Conservation (phyloP, 2,329 filamentous ascomycete genomes). For the Sphaerulina musiva region DNA sequence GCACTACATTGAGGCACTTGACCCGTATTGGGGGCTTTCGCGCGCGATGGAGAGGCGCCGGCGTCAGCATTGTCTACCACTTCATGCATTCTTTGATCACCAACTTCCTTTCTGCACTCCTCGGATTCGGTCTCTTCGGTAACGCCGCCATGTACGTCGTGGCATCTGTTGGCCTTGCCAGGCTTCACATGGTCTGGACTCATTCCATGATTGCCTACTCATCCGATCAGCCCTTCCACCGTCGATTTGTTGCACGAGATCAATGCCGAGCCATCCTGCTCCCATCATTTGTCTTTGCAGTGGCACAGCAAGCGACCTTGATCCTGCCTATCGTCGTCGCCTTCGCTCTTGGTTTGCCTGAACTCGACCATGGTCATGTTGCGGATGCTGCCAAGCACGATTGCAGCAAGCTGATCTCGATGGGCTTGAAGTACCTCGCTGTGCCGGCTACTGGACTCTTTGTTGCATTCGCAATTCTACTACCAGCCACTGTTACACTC, state of each 20-base stretch:
- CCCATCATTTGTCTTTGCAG: constrained; percentile 59
- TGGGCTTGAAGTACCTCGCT: constrained; percentile 40
- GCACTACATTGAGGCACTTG: constrained; percentile 49
- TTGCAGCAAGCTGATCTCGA: constrained; percentile 25
- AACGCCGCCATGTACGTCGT: constrained; percentile 49
- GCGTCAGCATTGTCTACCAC: constrained; percentile 33
- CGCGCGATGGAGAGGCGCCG: constrained; percentile 34
- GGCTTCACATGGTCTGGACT: constrained; percentile 71
- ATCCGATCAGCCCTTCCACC: constrained; percentile 56
- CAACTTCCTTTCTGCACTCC: constrained; percentile 30
- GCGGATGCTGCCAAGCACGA: constrained; percentile 23
- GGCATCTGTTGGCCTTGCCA: constrained; percentile 56
- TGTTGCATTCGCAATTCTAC: constrained; percentile 61
- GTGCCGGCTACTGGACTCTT: constrained; percentile 38
- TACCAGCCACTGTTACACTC: constrained; percentile 71
- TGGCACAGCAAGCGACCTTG: constrained; percentile 47
- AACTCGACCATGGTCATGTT: constrained; percentile 29
- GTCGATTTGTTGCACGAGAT: constrained; percentile 61
- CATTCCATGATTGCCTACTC: constrained; percentile 75
- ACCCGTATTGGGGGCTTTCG: constrained; percentile 30
- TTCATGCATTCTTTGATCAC: constrained; percentile 24
- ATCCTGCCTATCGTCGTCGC: constrained; percentile 45
- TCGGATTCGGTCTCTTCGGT: constrained; percentile 42
- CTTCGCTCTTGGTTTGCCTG: constrained; percentile 43
- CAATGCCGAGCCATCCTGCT: constrained; percentile 62